Percentiles rank a stretch among this genome's conserved stretches.
Conservation (phyloP, 2,329 filamentous ascomycete species). For the Calonectria hongkongensis region DNA sequence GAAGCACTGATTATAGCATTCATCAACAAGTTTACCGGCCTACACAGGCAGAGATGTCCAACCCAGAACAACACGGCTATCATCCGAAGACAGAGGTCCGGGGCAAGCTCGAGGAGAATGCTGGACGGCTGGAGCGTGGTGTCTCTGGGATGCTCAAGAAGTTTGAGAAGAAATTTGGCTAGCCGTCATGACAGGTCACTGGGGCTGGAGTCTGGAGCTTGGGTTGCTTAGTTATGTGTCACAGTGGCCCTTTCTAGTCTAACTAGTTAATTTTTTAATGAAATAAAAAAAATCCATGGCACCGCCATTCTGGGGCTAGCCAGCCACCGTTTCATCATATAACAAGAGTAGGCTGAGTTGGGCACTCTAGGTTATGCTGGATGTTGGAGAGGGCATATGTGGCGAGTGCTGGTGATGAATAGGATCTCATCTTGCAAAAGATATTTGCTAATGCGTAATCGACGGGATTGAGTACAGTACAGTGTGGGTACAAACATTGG, state of each 20-base stretch:
- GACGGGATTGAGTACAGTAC: not conserved
- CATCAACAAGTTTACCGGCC: slow-evolving; percentile 83
- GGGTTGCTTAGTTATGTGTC: slow-evolving; percentile 9
- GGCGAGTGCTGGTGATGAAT: not conserved
- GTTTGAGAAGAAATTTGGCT: slow-evolving; percentile 84
- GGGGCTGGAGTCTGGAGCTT: slow-evolving; percentile 21
- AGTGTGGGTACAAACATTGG: not conserved
- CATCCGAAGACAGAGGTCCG: slow-evolving; percentile 66
- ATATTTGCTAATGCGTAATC: not conserved
- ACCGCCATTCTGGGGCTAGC: not conserved
- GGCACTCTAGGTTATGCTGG: not conserved
- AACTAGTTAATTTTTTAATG: slow-evolving; percentile 35
- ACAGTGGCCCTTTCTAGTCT: slow-evolving; percentile 11
- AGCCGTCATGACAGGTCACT: slow-evolving; percentile 37
- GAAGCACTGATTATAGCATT: slow-evolving; percentile 70
- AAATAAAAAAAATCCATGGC: not conserved
- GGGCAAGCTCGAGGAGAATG: slow-evolving; percentile 78
- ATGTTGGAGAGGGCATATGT: not conserved
- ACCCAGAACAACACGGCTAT: slow-evolving; percentile 59
- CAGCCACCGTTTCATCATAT: not conserved
- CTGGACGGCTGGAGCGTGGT: slow-evolving; percentile 80
- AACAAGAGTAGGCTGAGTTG: not conserved
- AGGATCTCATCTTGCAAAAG: no score
- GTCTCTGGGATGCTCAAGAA: slow-evolving; percentile 84
- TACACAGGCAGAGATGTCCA: slow-evolving; percentile 75